Percentiles rank a stretch among this genome's conserved stretches.
Evolutionary conservation across 116 monocot species (phyloP).

Genomic region (Papilionanthe hybrid): DNA sequence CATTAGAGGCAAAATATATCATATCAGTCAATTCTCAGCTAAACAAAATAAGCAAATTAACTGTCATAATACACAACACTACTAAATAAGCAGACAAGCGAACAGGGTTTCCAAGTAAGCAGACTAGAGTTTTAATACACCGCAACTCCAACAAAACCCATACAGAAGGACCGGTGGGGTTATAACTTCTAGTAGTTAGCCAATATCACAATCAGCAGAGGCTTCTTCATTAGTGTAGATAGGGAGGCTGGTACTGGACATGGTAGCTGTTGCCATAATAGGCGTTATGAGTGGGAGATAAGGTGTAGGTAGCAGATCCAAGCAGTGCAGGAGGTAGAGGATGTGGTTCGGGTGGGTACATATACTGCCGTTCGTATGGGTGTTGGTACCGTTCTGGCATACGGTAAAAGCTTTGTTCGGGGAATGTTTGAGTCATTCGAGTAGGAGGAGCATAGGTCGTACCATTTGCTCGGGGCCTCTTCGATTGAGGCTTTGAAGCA

Average conservation of each 20-base stretch:
- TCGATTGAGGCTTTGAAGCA: slow-evolving; percentile 70
- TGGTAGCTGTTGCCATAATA: slow-evolving; percentile 69
- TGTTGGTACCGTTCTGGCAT: slow-evolving; percentile 36
- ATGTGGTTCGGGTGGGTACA: slow-evolving; percentile 44
- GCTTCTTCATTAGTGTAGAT: slow-evolving; percentile 50
- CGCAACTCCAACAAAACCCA: background rate
- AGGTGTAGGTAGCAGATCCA: slow-evolving; percentile 29
- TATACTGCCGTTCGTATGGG: slow-evolving; percentile 48
- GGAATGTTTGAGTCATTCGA: slow-evolving; percentile 20
- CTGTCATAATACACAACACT: background rate
- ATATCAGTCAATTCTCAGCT: background rate
- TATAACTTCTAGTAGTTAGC: slow-evolving; percentile 38
- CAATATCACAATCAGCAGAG: slow-evolving; percentile 21
- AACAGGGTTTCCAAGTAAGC: slow-evolving; percentile 7
- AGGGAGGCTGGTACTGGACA: slow-evolving; percentile 55
- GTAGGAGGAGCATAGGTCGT: slow-evolving; percentile 25
- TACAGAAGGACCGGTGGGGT: background rate
- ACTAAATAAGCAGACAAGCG: background rate
- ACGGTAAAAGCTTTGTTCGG: slow-evolving; percentile 64
- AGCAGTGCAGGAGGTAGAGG: slow-evolving; percentile 22
- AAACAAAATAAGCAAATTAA: background rate
- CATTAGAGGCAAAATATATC: background rate
- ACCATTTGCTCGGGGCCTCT: slow-evolving; percentile 69
- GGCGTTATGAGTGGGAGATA: slow-evolving; percentile 38
- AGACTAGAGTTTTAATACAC: slow-evolving; percentile 5